A percentile compares a stretch with the other conserved stretches of the same genome.
These are phyloP conservation scores for Starmera dryadoides DNA, from an alignment of 805 yeast species.

Conservation along the genomic window DNA sequence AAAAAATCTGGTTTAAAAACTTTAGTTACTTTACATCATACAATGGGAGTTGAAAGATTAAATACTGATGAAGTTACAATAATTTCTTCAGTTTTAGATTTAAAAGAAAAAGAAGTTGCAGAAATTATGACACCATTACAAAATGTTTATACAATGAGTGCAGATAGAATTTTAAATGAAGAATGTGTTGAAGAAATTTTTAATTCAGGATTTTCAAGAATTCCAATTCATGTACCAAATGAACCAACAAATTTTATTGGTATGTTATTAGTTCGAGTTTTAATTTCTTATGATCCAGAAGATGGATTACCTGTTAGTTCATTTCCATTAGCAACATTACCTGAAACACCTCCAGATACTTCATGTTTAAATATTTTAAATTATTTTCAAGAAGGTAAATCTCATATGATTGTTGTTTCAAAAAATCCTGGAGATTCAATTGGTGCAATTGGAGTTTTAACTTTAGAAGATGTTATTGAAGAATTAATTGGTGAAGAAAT, in stretches of 20 bases:
- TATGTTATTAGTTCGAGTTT: slow-evolving; percentile 85
- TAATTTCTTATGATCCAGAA: slow-evolving; percentile 95
- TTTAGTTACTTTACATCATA: slow-evolving; percentile 83
- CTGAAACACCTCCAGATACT: slow-evolving; percentile 88
- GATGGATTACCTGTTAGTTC: slow-evolving; percentile 88
- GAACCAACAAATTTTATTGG: slow-evolving; percentile 91
- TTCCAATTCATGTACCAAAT: slow-evolving; percentile 86
- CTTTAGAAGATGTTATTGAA: slow-evolving; percentile 96
- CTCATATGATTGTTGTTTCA: slow-evolving; percentile 94
- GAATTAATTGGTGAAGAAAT: slow-evolving; percentile 97
- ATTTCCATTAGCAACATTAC: slow-evolving; percentile 92
- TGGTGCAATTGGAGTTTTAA: slow-evolving; percentile 88
- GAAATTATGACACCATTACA: slow-evolving; percentile 92
- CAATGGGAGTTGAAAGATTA: slow-evolving; percentile 91
- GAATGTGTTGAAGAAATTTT: slow-evolving; percentile 80
- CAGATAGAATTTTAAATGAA: slow-evolving; percentile 79
- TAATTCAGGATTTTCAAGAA: slow-evolving; percentile 90
- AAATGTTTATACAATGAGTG: slow-evolving; percentile 81
- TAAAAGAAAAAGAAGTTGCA: slow-evolving; percentile 83
- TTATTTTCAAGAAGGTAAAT: slow-evolving; percentile 95
- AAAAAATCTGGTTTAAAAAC: slow-evolving; percentile 91
- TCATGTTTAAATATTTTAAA: slow-evolving; percentile 90
- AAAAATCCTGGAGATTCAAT: slow-evolving; percentile 73
- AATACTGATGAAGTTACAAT: slow-evolving; percentile 95
- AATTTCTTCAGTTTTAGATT: slow-evolving; percentile 86